These are phyloP conservation scores for Jaapia argillacea DNA, from an alignment of 768 basidiomycete genomes.

Conservation along the genomic window DNA sequence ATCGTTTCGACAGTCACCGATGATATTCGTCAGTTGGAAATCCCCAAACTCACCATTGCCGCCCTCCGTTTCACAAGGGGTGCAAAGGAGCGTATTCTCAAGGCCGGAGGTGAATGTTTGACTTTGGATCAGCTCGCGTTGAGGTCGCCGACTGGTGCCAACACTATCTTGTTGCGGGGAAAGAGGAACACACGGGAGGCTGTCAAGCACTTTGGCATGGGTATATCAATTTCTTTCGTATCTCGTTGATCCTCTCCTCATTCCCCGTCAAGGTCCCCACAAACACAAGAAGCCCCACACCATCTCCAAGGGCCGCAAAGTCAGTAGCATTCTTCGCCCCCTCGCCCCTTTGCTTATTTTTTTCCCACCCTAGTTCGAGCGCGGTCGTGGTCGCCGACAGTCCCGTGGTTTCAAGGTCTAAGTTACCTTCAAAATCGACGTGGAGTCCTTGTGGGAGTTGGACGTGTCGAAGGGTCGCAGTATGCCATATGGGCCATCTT, in stretches of 20 bases:
- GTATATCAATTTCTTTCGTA: constrained; percentile 20
- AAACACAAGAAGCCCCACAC: constrained; percentile 99
- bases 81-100: constrained; percentile 91
- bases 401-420: constrained; percentile 96
- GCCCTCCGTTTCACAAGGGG: constrained; percentile 91
- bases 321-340: constrained; percentile 19
- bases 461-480: constrained; percentile 12
- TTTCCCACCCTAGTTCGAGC: constrained; percentile 65
- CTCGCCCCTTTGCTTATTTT: no score
- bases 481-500: constrained; percentile 22
- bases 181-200: constrained; percentile 91
- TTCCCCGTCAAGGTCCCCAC: constrained; percentile 53
- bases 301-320: constrained; percentile 92
- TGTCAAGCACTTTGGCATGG: constrained; percentile 97
- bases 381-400: constrained; percentile 97
- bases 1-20: constrained; percentile 90
- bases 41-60: constrained; percentile 89
- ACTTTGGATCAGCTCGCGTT: constrained; percentile 97
- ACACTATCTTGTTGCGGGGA: constrained; percentile 90
- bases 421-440: constrained; percentile 26
- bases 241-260: neutral
- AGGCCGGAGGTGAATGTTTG: constrained; percentile 89
- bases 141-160: constrained; percentile 88
- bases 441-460: constrained; percentile 17
- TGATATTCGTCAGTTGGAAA: constrained; percentile 75